Conservation (phyloP, 192 early-diverging fungal species). For the Coemansia sp. region DNA sequence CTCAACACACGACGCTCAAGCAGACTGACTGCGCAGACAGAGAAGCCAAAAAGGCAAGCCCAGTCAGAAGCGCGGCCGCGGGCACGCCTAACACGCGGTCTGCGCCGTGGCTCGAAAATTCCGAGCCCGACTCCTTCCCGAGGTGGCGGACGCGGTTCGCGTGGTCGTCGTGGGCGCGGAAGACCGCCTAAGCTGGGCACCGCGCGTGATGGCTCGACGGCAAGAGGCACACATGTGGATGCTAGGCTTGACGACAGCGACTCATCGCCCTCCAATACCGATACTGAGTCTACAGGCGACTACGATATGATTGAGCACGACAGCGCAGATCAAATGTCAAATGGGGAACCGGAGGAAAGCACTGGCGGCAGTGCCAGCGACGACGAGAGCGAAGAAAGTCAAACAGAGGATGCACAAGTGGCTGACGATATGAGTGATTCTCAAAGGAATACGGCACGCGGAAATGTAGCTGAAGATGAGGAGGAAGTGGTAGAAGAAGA, state of each 20-base stretch:
- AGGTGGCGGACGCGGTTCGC: constrained; percentile 12
- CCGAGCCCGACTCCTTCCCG: background rate
- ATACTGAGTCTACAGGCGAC: constrained; percentile 6
- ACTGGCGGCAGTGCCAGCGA: background rate
- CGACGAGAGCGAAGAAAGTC: background rate
- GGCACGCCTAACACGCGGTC: constrained; percentile 35
- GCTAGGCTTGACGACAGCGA: background rate
- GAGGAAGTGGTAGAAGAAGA: background rate
- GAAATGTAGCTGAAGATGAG: constrained; percentile 7
- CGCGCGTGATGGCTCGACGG: background rate
- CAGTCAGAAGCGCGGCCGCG: constrained; percentile 5
- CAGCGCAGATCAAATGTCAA: background rate
- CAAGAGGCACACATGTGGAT: background rate
- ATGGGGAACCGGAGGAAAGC: background rate
- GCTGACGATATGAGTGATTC: background rate
- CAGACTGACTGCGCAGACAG: constrained; percentile 24
- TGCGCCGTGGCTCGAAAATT: constrained; percentile 17
- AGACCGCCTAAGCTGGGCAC: constrained; percentile 2
- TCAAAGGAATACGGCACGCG: background rate
- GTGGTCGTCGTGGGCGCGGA: constrained; percentile 17
- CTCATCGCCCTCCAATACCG: background rate
- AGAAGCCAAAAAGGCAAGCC: constrained; percentile 14
- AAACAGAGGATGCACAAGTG: background rate
- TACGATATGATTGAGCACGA: background rate
- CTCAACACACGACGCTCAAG: constrained; percentile 41